Evolutionary conservation across 2,329 filamentous ascomycete species (phyloP), one percentile per base, ranked within the genome.

Genomic region (Hypoxylon sp.): DNA sequence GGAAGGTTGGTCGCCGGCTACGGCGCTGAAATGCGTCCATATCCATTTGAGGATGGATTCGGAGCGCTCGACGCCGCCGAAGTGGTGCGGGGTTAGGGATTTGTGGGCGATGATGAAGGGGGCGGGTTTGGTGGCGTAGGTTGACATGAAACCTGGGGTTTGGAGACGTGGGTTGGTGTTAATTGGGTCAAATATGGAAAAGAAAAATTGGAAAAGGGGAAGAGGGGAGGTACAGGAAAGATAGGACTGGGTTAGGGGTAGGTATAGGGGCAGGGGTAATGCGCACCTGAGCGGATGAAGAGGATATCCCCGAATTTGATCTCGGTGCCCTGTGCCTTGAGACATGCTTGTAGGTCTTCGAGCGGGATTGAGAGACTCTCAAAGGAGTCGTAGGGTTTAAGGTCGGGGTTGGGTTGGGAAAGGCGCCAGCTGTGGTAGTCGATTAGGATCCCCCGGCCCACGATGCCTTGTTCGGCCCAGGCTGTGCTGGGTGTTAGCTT

Each of bases 391-490:
- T 74, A 79, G 19, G 74, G 55, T n/a, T 70, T 67, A 49, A 68
- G 58, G 45, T 73, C 65, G 28, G 72, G 59, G 45, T 74, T 62
- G 11, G 76, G 72, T 38, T 84, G 79, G 9, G 80, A 76, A 25
- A 80, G 72, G 5, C 81, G 77, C 83, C 83, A 86, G 68, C 77
- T 74, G 74, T 84, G 82, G 67, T 85, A 84, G 72, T 89, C 87
- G 32, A 88, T 73, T 23, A 89, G 74, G 2, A 89, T 79, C 3
- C 85, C 87, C 0, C 86, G 79, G 5, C 86, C 86, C 0, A 87
- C 85, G 57, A 89, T 88, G 11, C 86, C 87, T 52, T 82, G 73
- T 63, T 85, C 81, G 3, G 83, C 77, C 83, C 84, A 87, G 0
- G 81, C 83, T 82, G 55, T 70, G 32, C 11, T 32, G 11, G 13